Evolutionary conservation across 441 rosid genomes (phyloP).

Genomic region (Metrosideros polymorpha): DNA sequence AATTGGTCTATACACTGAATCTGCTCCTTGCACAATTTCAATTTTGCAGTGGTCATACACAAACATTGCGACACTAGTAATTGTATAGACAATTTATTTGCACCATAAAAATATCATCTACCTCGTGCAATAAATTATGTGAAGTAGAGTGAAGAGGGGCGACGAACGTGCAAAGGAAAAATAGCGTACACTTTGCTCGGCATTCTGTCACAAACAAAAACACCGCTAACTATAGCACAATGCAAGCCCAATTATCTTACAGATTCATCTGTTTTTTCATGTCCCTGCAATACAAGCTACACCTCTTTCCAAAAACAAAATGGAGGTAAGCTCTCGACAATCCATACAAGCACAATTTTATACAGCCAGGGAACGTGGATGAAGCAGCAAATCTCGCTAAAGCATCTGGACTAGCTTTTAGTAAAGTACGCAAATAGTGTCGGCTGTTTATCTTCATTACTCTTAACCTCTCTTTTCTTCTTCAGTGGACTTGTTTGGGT

Average conservation of each 20-base stretch:
- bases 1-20: not conserved
- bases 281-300: not conserved
- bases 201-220: not conserved
- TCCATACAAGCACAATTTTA: not conserved
- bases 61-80: not conserved
- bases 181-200: not conserved
- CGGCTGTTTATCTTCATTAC: conserved; percentile 40
- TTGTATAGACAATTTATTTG: not conserved
- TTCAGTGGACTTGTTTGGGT: conserved; percentile 14
- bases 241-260: not conserved
- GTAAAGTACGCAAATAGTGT: conserved; percentile 57
- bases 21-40: not conserved
- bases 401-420: conserved; percentile 27
- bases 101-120: not conserved
- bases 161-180: not conserved
- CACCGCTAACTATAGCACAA: not conserved
- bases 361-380: not conserved
- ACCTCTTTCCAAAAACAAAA: not conserved
- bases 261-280: not conserved
- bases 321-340: not conserved
- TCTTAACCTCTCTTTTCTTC: conserved; percentile 31
- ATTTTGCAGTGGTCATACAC: not conserved
- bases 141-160: not conserved
- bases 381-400: not conserved
- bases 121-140: not conserved